These are phyloP conservation scores for Halenospora varia DNA, from an alignment of 495 filamentous ascomycete species.

Conservation along the genomic window DNA sequence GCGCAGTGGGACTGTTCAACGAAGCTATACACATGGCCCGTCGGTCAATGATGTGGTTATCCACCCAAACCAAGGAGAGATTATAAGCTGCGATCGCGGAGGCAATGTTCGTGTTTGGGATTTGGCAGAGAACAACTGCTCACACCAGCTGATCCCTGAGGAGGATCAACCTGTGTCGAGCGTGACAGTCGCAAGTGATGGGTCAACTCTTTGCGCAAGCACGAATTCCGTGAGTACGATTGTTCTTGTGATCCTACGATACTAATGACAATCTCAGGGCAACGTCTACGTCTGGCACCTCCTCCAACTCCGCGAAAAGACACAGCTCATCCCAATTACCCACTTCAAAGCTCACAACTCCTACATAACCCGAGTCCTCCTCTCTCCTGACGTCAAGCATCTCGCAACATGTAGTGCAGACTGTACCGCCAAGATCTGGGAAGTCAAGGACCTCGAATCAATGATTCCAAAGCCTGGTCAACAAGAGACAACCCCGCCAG, in stretches of 20 bases:
- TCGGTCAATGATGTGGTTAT: constrained; percentile 96
- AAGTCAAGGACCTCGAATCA: constrained; percentile 57
- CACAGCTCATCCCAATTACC: constrained; percentile 83
- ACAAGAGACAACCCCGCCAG: constrained; percentile 3
- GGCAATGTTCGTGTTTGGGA: constrained; percentile 97
- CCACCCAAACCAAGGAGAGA: constrained; percentile 95
- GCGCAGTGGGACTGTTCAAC: constrained; percentile 77
- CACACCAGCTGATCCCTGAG: constrained; percentile 93
- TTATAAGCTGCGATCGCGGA: constrained; percentile 90
- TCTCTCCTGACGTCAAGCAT: constrained; percentile 96
- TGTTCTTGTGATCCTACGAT: constrained; percentile 5
- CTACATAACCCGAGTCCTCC: constrained; percentile 91
- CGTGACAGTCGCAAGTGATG: constrained; percentile 94
- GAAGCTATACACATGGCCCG: constrained; percentile 83
- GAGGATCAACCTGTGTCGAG: constrained; percentile 90
- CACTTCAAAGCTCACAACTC: constrained; percentile 90
- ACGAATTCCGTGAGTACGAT: constrained; percentile 70
- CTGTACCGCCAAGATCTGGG: constrained; percentile 97
- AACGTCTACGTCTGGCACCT: constrained; percentile 97
- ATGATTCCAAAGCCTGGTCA: constrained; percentile 21
- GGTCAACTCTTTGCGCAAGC: constrained; percentile 88
- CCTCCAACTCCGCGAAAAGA: constrained; percentile 75
- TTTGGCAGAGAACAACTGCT: constrained; percentile 92
- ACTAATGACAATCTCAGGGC: constrained; percentile 50
- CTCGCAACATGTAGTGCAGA: constrained; percentile 96